phyloP scores from a whole-genome alignment of 306 rosid genomes.

The Fragaria iinumae region DNA sequence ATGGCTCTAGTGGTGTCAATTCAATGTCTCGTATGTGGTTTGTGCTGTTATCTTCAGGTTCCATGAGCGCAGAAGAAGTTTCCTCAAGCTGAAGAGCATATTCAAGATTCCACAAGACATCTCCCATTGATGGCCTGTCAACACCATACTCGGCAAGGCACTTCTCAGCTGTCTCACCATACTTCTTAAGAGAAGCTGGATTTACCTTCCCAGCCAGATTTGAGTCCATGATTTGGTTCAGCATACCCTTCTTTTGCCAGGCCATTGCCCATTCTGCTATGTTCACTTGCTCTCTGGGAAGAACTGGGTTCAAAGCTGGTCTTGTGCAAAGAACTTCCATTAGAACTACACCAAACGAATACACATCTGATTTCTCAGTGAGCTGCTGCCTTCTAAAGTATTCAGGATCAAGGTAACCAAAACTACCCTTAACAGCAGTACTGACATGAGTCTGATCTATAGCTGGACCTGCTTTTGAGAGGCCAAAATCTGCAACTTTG shows the following conservation, averaged over 20 bases:
- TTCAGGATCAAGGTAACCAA: slow-evolving; percentile 97
- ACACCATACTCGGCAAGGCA: slow-evolving; percentile 89
- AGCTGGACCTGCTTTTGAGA: slow-evolving; percentile 94
- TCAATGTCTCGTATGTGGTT: slow-evolving; percentile 87
- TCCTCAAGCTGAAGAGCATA: slow-evolving; percentile 94
- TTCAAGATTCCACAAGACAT: slow-evolving; percentile 92
- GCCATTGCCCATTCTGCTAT: slow-evolving; percentile 98
- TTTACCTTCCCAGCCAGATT: slow-evolving; percentile 81
- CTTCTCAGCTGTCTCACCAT: slow-evolving; percentile 95
- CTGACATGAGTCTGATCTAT: slow-evolving; percentile 96
- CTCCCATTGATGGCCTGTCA: slow-evolving; percentile 98
- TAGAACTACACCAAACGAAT: slow-evolving; percentile 92
- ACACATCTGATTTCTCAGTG: slow-evolving; percentile 97
- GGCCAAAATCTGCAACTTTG: slow-evolving; percentile 97
- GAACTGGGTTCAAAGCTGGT: slow-evolving; percentile 95
- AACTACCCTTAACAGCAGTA: slow-evolving; percentile 98
- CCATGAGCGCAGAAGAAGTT: slow-evolving; percentile 71
- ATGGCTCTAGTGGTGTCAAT: slow-evolving; percentile 65
- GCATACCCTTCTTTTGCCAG: slow-evolving; percentile 98
- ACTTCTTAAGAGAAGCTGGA: slow-evolving; percentile 85
- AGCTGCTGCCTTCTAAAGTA: slow-evolving; percentile 95
- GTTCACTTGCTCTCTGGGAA: slow-evolving; percentile 92
- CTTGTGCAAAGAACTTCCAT: slow-evolving; percentile 98
- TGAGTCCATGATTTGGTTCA: slow-evolving; percentile 90
- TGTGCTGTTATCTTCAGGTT: slow-evolving; percentile 94